Conservation (phyloP, 2,329 filamentous ascomycete genomes). For the Arthrocladium fulminans region DNA sequence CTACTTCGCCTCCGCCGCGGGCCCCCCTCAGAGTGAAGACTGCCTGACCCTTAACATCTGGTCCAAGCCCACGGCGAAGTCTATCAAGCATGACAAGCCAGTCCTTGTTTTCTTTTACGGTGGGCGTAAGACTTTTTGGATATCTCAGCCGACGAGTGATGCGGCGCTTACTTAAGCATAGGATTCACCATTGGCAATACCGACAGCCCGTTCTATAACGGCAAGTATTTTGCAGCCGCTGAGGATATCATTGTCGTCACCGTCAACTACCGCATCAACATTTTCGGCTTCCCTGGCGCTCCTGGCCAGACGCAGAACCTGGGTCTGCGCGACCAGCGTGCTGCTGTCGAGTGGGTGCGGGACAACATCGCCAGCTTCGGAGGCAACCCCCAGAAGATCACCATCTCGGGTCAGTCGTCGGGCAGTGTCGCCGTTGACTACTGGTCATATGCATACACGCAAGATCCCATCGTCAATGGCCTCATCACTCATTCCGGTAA, state of each 20-base stretch:
- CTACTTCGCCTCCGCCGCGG: background rate
- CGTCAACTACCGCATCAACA: constrained; percentile 34
- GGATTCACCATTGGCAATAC: constrained; percentile 31
- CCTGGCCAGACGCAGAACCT: constrained; percentile 34
- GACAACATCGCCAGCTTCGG: constrained; percentile 44
- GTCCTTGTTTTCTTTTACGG: constrained; percentile 35
- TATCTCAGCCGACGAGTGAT: background rate
- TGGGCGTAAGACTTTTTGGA: constrained; percentile 31
- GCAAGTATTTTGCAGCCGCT: constrained; percentile 25
- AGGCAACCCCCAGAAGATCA: constrained; percentile 38
- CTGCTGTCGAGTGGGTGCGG: constrained; percentile 44
- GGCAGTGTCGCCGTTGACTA: constrained; percentile 25
- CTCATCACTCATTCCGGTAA: constrained; percentile 7
- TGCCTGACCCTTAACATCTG: constrained; percentile 32
- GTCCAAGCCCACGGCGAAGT: constrained; percentile 17
- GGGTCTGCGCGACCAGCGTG: constrained; percentile 46
- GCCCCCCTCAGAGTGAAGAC: constrained; percentile 26
- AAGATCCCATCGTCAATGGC: constrained; percentile 7
- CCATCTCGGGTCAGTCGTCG: constrained; percentile 42
- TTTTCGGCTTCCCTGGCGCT: constrained; percentile 35
- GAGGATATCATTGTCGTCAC: constrained; percentile 13
- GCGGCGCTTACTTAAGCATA: constrained; percentile 8
- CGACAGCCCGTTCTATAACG: constrained; percentile 8
- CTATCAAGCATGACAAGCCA: constrained; percentile 12
- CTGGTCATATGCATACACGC: constrained; percentile 2